Base-by-base conservation (phyloP, 495 filamentous ascomycete species). In the Lasiosphaeriaceae sp. region DNA sequence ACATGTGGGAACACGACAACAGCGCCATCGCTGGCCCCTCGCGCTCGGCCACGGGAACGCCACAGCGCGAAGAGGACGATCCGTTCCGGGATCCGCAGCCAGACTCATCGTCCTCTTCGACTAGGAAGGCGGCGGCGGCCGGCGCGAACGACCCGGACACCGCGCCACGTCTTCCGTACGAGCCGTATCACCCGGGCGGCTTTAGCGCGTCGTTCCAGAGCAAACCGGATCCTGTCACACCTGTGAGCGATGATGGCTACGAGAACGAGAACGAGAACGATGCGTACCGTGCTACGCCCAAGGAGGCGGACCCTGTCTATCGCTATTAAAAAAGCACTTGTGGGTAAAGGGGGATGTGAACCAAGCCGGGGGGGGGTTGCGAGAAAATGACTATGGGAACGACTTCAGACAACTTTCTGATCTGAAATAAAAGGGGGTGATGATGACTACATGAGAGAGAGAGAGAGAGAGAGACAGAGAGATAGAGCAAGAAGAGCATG, bases 131-230 rank as follows among this genome's bases (percentile, higher is more conserved):
- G 23, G 58, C 55, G 16, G 58, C 55, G 3, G 61, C 23, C 14
- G 24, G 23, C 26, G 22, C 48, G 26, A n/a, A 14, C 9, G 34
- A n/a, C 16, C 3, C 17, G 3, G 52, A 47, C 7, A 24, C 9
- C n/a, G 16, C 2, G 2, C 44, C 65, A 2, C 65, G 70, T 5
- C 59, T 77, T 8, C 63, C 64, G 14, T 77, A 71, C 54, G 79
- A 83, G 58, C 79, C 80, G 8, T 83, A 72, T 55, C 78, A 83
- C 59, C 80, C 80, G 3, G 79, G 79, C 23, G 29, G 29, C 1
- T 81, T 81, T 48, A 50, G 37, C 50, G 29, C 26, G 21, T 35
- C 50, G 12, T 17, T 53, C n/a, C 16, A 50, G 39, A n/a, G 21
- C 34, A 64, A 60, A 11, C 59, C 35, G 11, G 64, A 62, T 19